Conservation (phyloP, 2,329 filamentous ascomycete genomes). For the Alternaria brassicicola region DNA sequence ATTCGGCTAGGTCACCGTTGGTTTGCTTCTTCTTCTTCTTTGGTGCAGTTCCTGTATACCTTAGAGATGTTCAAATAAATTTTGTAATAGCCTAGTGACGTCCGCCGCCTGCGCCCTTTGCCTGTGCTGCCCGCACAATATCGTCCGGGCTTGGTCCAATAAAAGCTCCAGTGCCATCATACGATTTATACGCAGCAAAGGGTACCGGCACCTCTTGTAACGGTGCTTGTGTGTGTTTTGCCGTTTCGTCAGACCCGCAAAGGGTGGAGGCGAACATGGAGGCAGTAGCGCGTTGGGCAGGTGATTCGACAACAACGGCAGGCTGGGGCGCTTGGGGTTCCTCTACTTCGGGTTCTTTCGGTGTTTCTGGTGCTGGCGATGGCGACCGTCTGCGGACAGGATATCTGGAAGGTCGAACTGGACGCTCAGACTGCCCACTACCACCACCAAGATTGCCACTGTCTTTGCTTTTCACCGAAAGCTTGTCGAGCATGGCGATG, state of each 20-base stretch:
- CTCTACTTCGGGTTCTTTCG: constrained; percentile 15
- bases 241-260: constrained; percentile 44
- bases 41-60: constrained; percentile 29
- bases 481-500: constrained; percentile 53
- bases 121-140: constrained; percentile 81
- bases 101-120: constrained; percentile 51
- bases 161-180: constrained; percentile 67
- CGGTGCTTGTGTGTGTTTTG: background rate
- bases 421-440: constrained; percentile 6
- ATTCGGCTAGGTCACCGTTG: constrained; percentile 51
- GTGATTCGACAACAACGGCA: constrained; percentile 32
- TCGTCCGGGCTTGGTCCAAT: constrained; percentile 90
- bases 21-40: constrained; percentile 34
- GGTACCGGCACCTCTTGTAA: constrained; percentile 45
- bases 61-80: constrained; percentile 27
- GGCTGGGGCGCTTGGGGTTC: constrained; percentile 26
- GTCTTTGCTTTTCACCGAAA: constrained; percentile 42
- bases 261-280: constrained; percentile 60
- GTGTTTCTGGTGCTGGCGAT: constrained; percentile 31
- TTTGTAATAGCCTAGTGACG: constrained; percentile 33
- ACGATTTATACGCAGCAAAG: constrained; percentile 45
- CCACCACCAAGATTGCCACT: background rate
- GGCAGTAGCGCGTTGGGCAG: constrained; percentile 53
- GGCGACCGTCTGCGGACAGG: constrained; percentile 37
- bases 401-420: constrained; percentile 26